Evolutionary conservation across 148 eudicot species (phyloP), one percentile per base, ranked within the genome.

Genomic region (Rhododendron ferrugineum): DNA sequence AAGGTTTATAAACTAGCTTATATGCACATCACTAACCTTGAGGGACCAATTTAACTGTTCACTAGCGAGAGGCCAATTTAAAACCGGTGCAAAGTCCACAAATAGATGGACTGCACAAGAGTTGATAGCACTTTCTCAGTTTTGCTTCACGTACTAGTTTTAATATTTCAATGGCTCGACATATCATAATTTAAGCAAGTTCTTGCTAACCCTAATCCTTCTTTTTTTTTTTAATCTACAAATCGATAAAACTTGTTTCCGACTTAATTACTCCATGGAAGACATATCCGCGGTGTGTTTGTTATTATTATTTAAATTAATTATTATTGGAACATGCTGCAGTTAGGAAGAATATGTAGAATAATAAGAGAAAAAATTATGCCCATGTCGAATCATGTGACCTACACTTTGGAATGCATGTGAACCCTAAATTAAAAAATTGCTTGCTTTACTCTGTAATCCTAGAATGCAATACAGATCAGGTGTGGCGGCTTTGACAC

Each of bases 381-480:
- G 34, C 54, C 80, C 81, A 49, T 49, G 23, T 49, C 10, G 60
- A 79, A 77, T 83, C 85, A 84, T 73, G 85, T 84, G 85, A 84
- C 44, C 79, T 73, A 74, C 85, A 84, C 85, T 84, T 74, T 52
- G 64, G 78, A 72, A 84, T 74, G 80, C 85, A 84, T 74, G 80
- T 84, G 85, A 74, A 54, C 32, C 26, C 42, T 46, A 68, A 28
- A 68, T 83, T 9, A 32, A 70, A 70, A 46, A 46, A 70, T 15
- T 28, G 32, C 16, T 15, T 34, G 14, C 78, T 70, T 70, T 83
- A 83, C 74, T 83, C n/a, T 83, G 30, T 58, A 40, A 7, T 40
- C 44, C 44, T 40, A 20, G 10, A 34, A 44, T 83, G 85, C 50
- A 44, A 14, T 50, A 82, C 26, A 28, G 84, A 47, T 9, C 44